These are phyloP conservation scores for Chaetomium tenue DNA, from an alignment of 495 filamentous ascomycete species.

Conservation along the genomic window DNA sequence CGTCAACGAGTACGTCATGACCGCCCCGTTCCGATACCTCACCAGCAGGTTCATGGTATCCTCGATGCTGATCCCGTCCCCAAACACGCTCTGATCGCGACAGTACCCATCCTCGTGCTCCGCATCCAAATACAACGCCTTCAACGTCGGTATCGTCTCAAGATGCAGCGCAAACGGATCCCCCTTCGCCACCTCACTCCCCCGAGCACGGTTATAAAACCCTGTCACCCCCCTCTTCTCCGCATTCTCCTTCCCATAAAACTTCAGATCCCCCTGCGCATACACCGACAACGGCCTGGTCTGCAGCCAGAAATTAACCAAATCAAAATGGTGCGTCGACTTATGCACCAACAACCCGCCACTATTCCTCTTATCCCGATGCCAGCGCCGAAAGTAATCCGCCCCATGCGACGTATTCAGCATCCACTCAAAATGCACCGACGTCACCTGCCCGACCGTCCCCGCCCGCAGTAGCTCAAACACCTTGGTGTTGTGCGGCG, in stretches of 20 bases:
- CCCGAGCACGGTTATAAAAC: slow-evolving; percentile 43
- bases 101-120: slow-evolving; percentile 60
- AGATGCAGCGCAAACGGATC: slow-evolving; percentile 55
- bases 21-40: slow-evolving; percentile 52
- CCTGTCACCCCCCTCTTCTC: slow-evolving; percentile 40
- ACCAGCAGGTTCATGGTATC: slow-evolving; percentile 60
- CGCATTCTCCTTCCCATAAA: slow-evolving; percentile 50
- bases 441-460: slow-evolving; percentile 53
- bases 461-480: slow-evolving; percentile 49
- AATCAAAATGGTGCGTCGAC: slow-evolving; percentile 52
- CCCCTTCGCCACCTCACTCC: slow-evolving; percentile 34
- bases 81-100: slow-evolving; percentile 58
- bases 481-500: slow-evolving; percentile 52
- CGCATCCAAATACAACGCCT: slow-evolving; percentile 56
- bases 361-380: slow-evolving; percentile 57
- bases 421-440: slow-evolving; percentile 61
- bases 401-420: slow-evolving; percentile 59
- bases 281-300: slow-evolving; percentile 46
- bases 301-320: slow-evolving; percentile 53
- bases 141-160: slow-evolving; percentile 49
- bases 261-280: slow-evolving; percentile 48
- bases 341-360: slow-evolving; percentile 55
- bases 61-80: slow-evolving; percentile 60
- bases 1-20: slow-evolving; percentile 49
- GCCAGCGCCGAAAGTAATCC: slow-evolving; percentile 62